Evolutionary conservation across 2,329 filamentous ascomycete genomes (phyloP), one percentile per base, ranked within the genome.

Genomic region (Talaromyces albobiverticillius): DNA sequence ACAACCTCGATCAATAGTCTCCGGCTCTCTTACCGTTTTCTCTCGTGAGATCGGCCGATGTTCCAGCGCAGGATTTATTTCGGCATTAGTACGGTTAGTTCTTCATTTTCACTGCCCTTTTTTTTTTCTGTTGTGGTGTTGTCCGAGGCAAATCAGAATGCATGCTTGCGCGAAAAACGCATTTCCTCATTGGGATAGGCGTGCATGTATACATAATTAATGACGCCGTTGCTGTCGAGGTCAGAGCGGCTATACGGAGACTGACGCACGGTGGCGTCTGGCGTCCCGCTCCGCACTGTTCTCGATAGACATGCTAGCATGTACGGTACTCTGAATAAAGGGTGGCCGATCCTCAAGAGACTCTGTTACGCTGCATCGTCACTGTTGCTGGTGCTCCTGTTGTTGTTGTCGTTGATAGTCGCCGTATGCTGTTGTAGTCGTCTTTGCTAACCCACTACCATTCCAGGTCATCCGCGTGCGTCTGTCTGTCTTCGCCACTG

Each of bases 171-270:
- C 26, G 26, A 29, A 29, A 10, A 29, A 6, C 26, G 42, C 16
- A 20, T 46, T 45, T 51, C 31, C 41, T 46, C 9, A 38, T 46
- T n/a, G 20, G 50, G 50, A 52, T 29, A 52, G 11, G 20, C 50
- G 41, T 51, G 40, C 50, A 38, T 46, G 41, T 52, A n/a, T n/a
- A n/a, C n/a, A n/a, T n/a, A n/a, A n/a, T n/a, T n/a, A n/a, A 29
- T 29, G 26, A 29, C 26, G 26, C 26, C 7, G 46, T 50, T 23
- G 26, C 32, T n/a, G 34, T 29, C 18, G 32, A 49, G 47, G 47
- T 50, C 47, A 50, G 47, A 50, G 47, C 47, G 47, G 36, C 18
- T 13, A 40, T 4, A 4, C 4, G 36, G 5, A n/a, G 18, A 40
- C 5, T 20, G 36, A 40, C 36, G 36, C 29, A 48, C 22, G 46